phyloP scores from a whole-genome alignment of 2,329 filamentous ascomycete species.

The Furcasterigmium sp. region DNA sequence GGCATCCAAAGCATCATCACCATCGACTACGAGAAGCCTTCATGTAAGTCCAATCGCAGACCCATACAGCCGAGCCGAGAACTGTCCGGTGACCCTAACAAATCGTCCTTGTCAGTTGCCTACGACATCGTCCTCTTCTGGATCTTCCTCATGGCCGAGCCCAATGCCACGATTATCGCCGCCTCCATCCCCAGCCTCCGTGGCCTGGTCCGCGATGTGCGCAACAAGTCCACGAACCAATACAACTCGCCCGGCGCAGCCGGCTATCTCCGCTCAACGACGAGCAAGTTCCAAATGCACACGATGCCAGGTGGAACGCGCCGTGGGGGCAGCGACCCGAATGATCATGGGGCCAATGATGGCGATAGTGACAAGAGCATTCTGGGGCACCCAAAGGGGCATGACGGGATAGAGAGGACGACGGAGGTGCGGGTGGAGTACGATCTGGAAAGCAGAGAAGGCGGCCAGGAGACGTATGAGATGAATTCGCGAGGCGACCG shows the following conservation, averaged over 20 bases:
- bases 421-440: conserved; percentile 14
- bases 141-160: conserved; percentile 20
- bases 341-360: neutral
- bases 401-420: conserved; percentile 12
- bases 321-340: neutral
- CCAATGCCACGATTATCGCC: conserved; percentile 23
- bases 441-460: neutral
- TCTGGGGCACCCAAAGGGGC: conserved; percentile 2
- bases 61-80: neutral
- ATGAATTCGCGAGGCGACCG: neutral
- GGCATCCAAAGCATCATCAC: conserved; percentile 10
- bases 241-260: neutral
- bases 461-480: neutral
- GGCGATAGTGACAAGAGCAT: conserved; percentile 11
- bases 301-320: neutral
- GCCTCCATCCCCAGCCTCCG: conserved; percentile 22
- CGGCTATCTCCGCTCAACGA: neutral
- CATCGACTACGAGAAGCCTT: conserved; percentile 8
- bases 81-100: neutral
- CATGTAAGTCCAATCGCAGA: conserved; percentile 7
- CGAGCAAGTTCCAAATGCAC: conserved; percentile 2
- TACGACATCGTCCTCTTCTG: conserved; percentile 2
- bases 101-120: neutral
- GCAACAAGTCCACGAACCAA: neutral
- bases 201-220: conserved; percentile 10